Evolutionary conservation across 306 rosid genomes (phyloP), one percentile per base, ranked within the genome.

Genomic region (Delonix regia): DNA sequence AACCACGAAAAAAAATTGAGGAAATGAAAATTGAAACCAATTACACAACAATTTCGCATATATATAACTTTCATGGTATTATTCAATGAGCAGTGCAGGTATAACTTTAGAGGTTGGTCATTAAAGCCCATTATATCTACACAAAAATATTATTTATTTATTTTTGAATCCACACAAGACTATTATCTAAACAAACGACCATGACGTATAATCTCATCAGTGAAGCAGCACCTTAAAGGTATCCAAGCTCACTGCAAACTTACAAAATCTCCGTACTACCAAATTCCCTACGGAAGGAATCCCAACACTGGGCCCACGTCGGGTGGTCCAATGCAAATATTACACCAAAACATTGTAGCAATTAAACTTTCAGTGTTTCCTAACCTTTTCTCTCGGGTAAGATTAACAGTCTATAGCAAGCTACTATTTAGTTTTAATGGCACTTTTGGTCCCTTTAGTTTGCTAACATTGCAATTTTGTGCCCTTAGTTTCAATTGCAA

Each of bases 1-100:
- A 15, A 69, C 70, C 10, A 62, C 7, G 21, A 48, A 39, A 60
- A 80, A 33, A 27, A 6, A 41, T 38, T 59, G 19, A 34, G 55
- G 7, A 47, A 22, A 59, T 44, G 66, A 63, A 73, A 75, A 27
- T 53, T 11, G 51, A 80, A 78, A 69, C 45, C 34, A 77, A 61
- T 15, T 41, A 73, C 52, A 33, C 27, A 4, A 59, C 34, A 55
- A 30, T 63, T 56, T 56, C 44, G 34, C 25, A 73, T 59, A 42
- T 4, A 34, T 39, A 48, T 61, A 39, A 48, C 28, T 81, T 69
- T 16, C 70, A 73, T 3, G 34, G 24, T 11, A 53, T 21, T 56
- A 28, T 27, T 27, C 39, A 4, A 21, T 12, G 64, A 12, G 61
- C 34, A 25, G n/a, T 25, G 66, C 21, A 8, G 6, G 30, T 22